Evolutionary conservation across 2,329 filamentous ascomycete species (phyloP).

Genomic region (Diaporthe humulicola): DNA sequence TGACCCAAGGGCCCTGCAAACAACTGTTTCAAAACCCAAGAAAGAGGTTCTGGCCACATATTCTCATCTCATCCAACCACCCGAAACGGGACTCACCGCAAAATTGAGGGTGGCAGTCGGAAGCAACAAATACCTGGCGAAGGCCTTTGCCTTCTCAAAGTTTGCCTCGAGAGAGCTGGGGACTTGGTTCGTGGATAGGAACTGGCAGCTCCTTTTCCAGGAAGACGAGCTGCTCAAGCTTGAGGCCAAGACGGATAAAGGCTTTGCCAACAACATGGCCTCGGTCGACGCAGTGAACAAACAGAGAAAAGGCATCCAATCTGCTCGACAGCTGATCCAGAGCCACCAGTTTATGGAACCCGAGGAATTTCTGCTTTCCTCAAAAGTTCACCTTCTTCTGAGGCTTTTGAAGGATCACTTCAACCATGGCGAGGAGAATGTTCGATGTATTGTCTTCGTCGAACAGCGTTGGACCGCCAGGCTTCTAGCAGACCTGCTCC

Average conservation of each 20-base stretch:
- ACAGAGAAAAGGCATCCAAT: slow-evolving; percentile 68
- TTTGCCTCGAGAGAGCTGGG: slow-evolving; percentile 78
- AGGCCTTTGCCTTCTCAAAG: slow-evolving; percentile 70
- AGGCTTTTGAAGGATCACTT: slow-evolving; percentile 75
- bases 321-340: slow-evolving; percentile 70
- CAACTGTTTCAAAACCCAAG: slow-evolving; percentile 69
- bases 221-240: slow-evolving; percentile 73
- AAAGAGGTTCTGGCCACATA: slow-evolving; percentile 72
- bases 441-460: slow-evolving; percentile 87
- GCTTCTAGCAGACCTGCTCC: slow-evolving; percentile 78
- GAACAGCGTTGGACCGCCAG: slow-evolving; percentile 82
- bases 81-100: slow-evolving; percentile 75
- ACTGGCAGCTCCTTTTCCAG: slow-evolving; percentile 80
- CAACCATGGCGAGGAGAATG: slow-evolving; percentile 66
- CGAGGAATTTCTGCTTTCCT: slow-evolving; percentile 66
- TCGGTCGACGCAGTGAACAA: slow-evolving; percentile 59
- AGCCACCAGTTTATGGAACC: slow-evolving; percentile 60
- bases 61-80: slow-evolving; percentile 59
- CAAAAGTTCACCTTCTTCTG: slow-evolving; percentile 78
- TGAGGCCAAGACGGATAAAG: slow-evolving; percentile 63
- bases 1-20: slow-evolving; percentile 67
- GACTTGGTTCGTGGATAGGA: slow-evolving; percentile 85
- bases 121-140: slow-evolving; percentile 61
- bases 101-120: slow-evolving; percentile 63
- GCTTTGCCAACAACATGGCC: slow-evolving; percentile 38